Percentiles rank a stretch among this genome's conserved stretches.
These are phyloP conservation scores for Ramalina peruviana DNA, from an alignment of 495 filamentous ascomycete species.

Conservation along the genomic window DNA sequence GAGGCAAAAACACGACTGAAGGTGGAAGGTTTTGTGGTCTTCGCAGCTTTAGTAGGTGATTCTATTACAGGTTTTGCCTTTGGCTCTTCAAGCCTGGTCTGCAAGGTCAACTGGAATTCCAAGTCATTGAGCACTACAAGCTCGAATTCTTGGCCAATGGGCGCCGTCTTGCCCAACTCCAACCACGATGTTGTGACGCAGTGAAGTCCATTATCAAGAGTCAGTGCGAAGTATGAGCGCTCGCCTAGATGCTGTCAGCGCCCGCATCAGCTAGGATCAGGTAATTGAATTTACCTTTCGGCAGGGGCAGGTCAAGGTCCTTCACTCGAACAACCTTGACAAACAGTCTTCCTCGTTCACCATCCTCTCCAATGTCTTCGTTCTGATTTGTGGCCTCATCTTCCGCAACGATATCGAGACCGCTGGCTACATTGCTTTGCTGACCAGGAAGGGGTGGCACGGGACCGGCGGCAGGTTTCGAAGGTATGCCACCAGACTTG, in stretches of 20 bases:
- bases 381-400: slow-evolving; percentile 37
- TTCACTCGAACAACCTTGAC: slow-evolving; percentile 97
- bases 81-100: slow-evolving; percentile 82
- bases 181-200: slow-evolving; percentile 95
- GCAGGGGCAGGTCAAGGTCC: slow-evolving; percentile 80
- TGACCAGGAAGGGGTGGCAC: slow-evolving; percentile 81
- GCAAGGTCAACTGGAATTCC: slow-evolving; percentile 92
- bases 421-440: slow-evolving; percentile 57
- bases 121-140: slow-evolving; percentile 92
- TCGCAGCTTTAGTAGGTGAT: slow-evolving; percentile 42
- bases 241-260: slow-evolving; percentile 46
- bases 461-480: slow-evolving; percentile 45
- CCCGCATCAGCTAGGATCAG: not conserved
- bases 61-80: slow-evolving; percentile 35
- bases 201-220: slow-evolving; percentile 91
- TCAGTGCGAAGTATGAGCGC: slow-evolving; percentile 82
- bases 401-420: slow-evolving; percentile 46
- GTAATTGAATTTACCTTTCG: slow-evolving; percentile 51
- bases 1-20: slow-evolving; percentile 89
- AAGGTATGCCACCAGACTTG: slow-evolving; percentile 41
- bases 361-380: slow-evolving; percentile 54
- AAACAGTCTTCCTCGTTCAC: slow-evolving; percentile 84
- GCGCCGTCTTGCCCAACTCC: slow-evolving; percentile 81
- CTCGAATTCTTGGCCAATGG: slow-evolving; percentile 97
- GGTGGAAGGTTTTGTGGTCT: slow-evolving; percentile 55